Percentiles rank a stretch among this genome's conserved stretches.
These are phyloP conservation scores for Diaporthe velutina DNA, from an alignment of 2,329 filamentous ascomycete genomes.

Conservation along the genomic window DNA sequence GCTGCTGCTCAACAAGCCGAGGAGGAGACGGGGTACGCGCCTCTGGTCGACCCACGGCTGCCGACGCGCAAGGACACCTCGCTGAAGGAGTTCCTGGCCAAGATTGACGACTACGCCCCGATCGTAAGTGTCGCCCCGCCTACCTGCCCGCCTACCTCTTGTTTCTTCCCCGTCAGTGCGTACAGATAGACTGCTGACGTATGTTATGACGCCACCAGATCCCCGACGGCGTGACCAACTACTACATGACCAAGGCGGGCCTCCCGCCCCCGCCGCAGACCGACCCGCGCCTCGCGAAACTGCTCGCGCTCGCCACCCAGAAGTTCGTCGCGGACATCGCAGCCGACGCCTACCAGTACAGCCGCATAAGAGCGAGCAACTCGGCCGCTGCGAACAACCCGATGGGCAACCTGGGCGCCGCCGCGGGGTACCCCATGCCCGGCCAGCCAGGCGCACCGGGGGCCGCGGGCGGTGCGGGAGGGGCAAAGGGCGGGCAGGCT, in stretches of 20 bases:
- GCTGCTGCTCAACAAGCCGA: conserved; percentile 20
- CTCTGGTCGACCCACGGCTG: conserved; percentile 58
- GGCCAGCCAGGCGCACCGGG: conserved; percentile 65
- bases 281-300: conserved; percentile 88
- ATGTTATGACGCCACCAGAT: conserved; percentile 73
- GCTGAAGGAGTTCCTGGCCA: conserved; percentile 89
- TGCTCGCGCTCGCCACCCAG: conserved; percentile 96
- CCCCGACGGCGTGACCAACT: conserved; percentile 95
- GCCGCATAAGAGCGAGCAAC: conserved; percentile 92
- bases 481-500: conserved; percentile 57
- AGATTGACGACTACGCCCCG: conserved; percentile 98
- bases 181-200: conserved; percentile 3
- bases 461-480: conserved; percentile 41
- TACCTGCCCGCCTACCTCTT: neutral
- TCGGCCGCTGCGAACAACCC: conserved; percentile 89
- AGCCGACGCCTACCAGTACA: conserved; percentile 97
- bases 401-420: conserved; percentile 86
- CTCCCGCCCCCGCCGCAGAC: conserved; percentile 93
- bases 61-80: conserved; percentile 92
- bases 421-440: conserved; percentile 75
- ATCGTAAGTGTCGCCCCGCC: conserved; percentile 74
- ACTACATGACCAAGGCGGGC: conserved; percentile 96
- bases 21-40: conserved; percentile 31
- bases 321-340: conserved; percentile 99
- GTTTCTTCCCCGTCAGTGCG: neutral